A percentile compares a stretch with the other conserved stretches of the same genome.
Conservation (phyloP, 2,329 filamentous ascomycete species). For the Capronia coronata region DNA sequence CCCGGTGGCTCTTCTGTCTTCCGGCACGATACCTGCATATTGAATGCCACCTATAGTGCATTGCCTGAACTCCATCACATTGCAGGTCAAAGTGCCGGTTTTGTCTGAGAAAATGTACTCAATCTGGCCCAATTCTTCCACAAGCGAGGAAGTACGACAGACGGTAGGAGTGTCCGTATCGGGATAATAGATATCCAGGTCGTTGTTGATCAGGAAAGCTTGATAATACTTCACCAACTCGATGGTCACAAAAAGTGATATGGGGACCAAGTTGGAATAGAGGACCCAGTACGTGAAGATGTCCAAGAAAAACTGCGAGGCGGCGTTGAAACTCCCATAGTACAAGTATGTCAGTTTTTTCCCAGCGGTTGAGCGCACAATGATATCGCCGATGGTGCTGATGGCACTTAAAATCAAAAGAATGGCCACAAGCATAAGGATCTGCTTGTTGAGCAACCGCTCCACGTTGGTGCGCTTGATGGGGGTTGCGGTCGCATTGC, state of each 20-base stretch:
- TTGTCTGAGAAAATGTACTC: conserved; percentile 99
- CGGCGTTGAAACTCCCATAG: conserved; percentile 53
- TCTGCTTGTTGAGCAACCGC: conserved; percentile 85
- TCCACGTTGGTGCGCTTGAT: conserved; percentile 98
- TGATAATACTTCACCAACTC: conserved; percentile 98
- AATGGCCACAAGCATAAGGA: conserved; percentile 80
- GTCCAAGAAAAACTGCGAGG: conserved; percentile 80
- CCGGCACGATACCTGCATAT: conserved; percentile 85
- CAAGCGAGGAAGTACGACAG: conserved; percentile 89
- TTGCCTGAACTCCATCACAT: conserved; percentile 98
- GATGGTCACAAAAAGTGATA: conserved; percentile 94
- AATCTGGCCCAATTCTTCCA: conserved; percentile 95
- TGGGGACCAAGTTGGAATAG: conserved; percentile 92
- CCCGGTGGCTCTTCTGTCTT: conserved; percentile 78
- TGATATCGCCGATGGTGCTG: conserved; percentile 83
- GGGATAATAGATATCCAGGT: conserved; percentile 96
- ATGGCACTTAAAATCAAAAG: conserved; percentile 78
- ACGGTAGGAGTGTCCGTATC: conserved; percentile 92
- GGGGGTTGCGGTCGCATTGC: conserved; percentile 91
- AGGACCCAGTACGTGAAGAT: conserved; percentile 98
- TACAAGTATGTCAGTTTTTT: conserved; percentile 65
- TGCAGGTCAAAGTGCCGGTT: conserved; percentile 94
- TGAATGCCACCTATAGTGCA: conserved; percentile 89
- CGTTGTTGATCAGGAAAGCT: conserved; percentile 94
- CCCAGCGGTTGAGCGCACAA: conserved; percentile 61